Evolutionary conservation across 208 protist species (phyloP), one percentile per base, ranked within the genome.

Genomic region (Paratrypanosoma confusum): DNA sequence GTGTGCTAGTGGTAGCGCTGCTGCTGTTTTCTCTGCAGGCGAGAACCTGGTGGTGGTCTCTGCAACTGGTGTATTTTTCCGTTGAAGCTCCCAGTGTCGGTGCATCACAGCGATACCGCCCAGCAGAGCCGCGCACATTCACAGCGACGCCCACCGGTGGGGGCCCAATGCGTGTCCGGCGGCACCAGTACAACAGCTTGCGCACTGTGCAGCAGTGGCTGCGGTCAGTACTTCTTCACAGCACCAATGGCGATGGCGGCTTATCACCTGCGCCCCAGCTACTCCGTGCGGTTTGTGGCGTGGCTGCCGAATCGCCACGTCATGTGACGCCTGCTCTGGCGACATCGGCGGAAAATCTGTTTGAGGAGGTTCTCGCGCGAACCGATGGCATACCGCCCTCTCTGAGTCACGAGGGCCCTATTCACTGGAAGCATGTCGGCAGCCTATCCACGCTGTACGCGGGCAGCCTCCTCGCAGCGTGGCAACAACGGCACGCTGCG

Each of bases 151-250:
- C 16, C 23, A 18, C 3, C 5, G 37, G 23, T 17, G 10, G 33
- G 10, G 34, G 10, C 16, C 20, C 49, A 20, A 20, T 8, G 21
- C 41, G 58, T 23, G 1, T 39, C 27, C 29, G 57, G 6, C 22
- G 17, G 11, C 54, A 57, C 29, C 57, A 65, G 18, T 65, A 65
- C 26, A 17, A 65, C n/a, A 33, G 49, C 22, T 27, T 50, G 10
- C 57, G 57, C n/a, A 10, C 40, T 20, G 57, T 50, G 2, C 33
- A 32, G 14, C 40, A 51, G 36, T 57, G 49, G 39, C 17, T 65
- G 11, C 10, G 36, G 20, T 16, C 41, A 28, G 20, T 58, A 14
- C 27, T n/a, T n/a, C n/a, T n/a, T n/a, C n/a, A n/a, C n/a, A n/a
- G n/a, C n/a, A n/a, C n/a, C n/a, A n/a, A n/a, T n/a, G n/a, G n/a